These are phyloP conservation scores for Neurospora crassa DNA, from an alignment of 2,329 filamentous ascomycete species.

Conservation along the genomic window DNA sequence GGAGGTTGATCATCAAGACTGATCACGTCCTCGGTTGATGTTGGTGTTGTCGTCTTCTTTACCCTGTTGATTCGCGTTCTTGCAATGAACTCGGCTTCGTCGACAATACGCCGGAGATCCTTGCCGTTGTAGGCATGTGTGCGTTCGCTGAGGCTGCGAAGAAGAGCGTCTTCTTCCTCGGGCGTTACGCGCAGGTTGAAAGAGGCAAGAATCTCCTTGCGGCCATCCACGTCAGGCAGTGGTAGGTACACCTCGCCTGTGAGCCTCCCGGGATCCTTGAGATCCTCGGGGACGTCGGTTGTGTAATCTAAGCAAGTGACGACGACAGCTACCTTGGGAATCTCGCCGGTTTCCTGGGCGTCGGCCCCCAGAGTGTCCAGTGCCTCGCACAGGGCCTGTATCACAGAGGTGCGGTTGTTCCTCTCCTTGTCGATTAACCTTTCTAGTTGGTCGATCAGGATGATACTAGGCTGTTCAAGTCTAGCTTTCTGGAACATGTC, in stretches of 20 bases:
- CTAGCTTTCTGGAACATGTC: conserved; percentile 62
- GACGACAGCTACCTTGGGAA: conserved; percentile 59
- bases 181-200: conserved; percentile 39
- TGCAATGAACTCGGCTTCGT: conserved; percentile 31
- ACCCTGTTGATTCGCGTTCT: conserved; percentile 18
- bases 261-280: conserved; percentile 59
- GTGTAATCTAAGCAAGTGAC: conserved; percentile 64
- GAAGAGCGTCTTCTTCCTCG: conserved; percentile 38
- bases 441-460: conserved; percentile 73
- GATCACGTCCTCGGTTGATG: not conserved
- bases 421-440: conserved; percentile 55
- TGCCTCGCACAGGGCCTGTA: conserved; percentile 41
- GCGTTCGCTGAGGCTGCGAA: conserved; percentile 55
- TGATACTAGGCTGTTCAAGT: conserved; percentile 61
- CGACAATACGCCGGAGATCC: conserved; percentile 60
- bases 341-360: conserved; percentile 25
- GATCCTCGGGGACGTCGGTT: conserved; percentile 58
- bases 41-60: not conserved
- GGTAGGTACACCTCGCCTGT: conserved; percentile 61
- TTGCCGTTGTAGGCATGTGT: conserved; percentile 82
- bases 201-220: conserved; percentile 64
- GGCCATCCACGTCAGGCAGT: conserved; percentile 61
- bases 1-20: not conserved
- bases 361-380: conserved; percentile 39
- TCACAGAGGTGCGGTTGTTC: conserved; percentile 38